phyloP scores from a whole-genome alignment of 257 asterid genomes.

The Ocimum tenuiflorum region DNA sequence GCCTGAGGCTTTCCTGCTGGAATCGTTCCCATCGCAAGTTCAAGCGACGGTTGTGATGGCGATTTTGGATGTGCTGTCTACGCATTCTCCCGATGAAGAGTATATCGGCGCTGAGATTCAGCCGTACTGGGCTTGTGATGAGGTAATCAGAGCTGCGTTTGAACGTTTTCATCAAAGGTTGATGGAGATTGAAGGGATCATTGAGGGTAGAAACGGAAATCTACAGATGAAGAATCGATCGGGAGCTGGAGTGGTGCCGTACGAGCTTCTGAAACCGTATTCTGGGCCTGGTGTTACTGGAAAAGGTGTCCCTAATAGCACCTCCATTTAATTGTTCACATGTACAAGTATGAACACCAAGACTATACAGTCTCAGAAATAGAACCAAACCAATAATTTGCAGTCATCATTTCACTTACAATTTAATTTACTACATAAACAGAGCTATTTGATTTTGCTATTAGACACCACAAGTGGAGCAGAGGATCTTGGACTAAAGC shows the following conservation, averaged over 20 bases:
- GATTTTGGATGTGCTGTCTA: constrained; percentile 53
- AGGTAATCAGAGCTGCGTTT: constrained; percentile 36
- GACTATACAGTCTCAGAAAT: too few species aligned
- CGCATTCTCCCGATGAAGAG: constrained; percentile 83
- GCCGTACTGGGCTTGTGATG: constrained; percentile 39
- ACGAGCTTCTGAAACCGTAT: constrained; percentile 61
- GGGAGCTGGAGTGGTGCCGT: constrained; percentile 79
- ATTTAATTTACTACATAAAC: too few species aligned
- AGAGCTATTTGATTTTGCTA: too few species aligned
- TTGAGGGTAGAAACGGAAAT: constrained; percentile 55
- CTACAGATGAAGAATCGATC: constrained; percentile 31
- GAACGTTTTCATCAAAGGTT: constrained; percentile 41
- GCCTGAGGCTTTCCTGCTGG: constrained; percentile 53
- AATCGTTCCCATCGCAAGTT: constrained; percentile 52
- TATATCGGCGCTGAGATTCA: constrained; percentile 40
- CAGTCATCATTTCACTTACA: too few species aligned
- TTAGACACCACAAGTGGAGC: too few species aligned
- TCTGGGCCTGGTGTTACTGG: constrained; percentile 69
- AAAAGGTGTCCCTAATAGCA: constrained; percentile 69
- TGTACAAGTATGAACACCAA: too few species aligned
- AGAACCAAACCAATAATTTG: too few species aligned
- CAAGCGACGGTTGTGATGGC: constrained; percentile 55
- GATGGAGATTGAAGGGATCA: constrained; percentile 56
- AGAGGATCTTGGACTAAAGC: too few species aligned
- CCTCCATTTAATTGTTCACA: constrained; percentile 79